Evolutionary conservation across 441 rosid genomes (phyloP).

Genomic region (Geranium incanum): DNA sequence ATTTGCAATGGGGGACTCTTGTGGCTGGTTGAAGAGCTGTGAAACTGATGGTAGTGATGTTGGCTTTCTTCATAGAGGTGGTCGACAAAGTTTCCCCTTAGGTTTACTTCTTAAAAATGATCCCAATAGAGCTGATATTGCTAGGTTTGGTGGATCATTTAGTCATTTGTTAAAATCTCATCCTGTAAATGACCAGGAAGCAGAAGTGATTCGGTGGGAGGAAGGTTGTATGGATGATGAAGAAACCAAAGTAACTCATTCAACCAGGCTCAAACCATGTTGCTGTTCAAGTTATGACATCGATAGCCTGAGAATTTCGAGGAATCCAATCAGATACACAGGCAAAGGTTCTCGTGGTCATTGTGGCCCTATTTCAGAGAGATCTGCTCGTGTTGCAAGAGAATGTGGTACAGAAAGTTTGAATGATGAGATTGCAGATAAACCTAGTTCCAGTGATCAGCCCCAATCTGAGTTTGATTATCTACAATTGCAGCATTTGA

Average conservation of each 20-base stretch:
- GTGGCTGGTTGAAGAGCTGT: slow-evolving; percentile 53
- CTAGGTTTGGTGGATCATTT: slow-evolving; percentile 93
- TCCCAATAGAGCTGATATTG: slow-evolving; percentile 69
- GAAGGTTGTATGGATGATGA: slow-evolving; percentile 95
- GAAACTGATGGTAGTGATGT: slow-evolving; percentile 40
- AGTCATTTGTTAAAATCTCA: slow-evolving; percentile 72
- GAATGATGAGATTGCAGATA: slow-evolving; percentile 79
- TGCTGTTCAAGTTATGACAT: slow-evolving; percentile 78
- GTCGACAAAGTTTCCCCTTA: slow-evolving; percentile 76
- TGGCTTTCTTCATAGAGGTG: slow-evolving; percentile 93
- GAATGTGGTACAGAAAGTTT: slow-evolving; percentile 73
- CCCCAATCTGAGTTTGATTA: slow-evolving; percentile 83
- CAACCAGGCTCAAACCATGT: slow-evolving; percentile 74
- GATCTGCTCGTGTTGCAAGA: slow-evolving; percentile 80
- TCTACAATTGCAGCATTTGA: slow-evolving; percentile 46
- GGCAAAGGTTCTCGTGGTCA: slow-evolving; percentile 58
- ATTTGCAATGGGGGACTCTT: slow-evolving; percentile 43
- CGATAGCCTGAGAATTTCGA: slow-evolving; percentile 59
- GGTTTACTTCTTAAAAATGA: slow-evolving; percentile 80
- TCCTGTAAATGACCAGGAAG: slow-evolving; percentile 60
- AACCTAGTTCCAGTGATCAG: slow-evolving; percentile 88
- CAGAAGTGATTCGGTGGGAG: slow-evolving; percentile 79
- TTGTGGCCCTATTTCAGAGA: slow-evolving; percentile 58
- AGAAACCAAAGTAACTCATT: slow-evolving; percentile 68
- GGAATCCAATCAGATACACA: slow-evolving; percentile 46